Conservation (phyloP, 1,139 yeast species). For the Kodamaea fungicola region DNA sequence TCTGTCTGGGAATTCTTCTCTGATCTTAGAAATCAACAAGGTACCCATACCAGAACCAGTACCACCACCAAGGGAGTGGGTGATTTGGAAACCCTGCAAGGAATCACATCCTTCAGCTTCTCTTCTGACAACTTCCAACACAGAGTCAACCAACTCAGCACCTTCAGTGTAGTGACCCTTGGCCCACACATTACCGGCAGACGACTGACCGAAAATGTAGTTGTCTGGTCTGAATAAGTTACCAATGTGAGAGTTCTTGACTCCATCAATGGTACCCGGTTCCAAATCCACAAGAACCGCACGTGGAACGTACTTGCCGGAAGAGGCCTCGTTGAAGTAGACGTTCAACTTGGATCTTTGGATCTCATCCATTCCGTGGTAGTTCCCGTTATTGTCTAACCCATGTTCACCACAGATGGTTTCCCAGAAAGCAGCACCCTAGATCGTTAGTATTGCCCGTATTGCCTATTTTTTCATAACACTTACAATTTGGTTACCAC, state of each 20-base stretch:
- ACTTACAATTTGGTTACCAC: conserved; percentile 97
- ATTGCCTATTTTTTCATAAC: not conserved
- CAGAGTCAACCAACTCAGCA: conserved; percentile 87
- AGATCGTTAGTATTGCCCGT: conserved; percentile 23
- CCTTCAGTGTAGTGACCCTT: conserved; percentile 96
- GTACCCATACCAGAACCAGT: conserved; percentile 91
- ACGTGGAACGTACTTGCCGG: conserved; percentile 89
- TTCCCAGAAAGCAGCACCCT: conserved; percentile 98
- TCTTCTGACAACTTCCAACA: conserved; percentile 83
- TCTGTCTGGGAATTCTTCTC: conserved; percentile 59
- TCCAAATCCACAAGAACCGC: conserved; percentile 90
- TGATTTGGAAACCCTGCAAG: conserved; percentile 89
- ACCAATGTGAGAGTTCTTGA: conserved; percentile 73
- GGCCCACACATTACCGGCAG: conserved; percentile 97
- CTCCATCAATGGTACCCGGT: conserved; percentile 89
- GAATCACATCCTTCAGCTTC: conserved; percentile 93
- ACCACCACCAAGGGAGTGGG: conserved; percentile 95
- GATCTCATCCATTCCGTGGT: conserved; percentile 64
- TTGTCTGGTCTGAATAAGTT: conserved; percentile 88
- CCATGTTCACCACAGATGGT: conserved; percentile 98
- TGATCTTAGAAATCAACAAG: conserved; percentile 25
- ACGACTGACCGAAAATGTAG: conserved; percentile 81
- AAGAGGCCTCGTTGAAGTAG: conserved; percentile 57
- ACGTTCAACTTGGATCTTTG: conserved; percentile 57
- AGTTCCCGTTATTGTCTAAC: conserved; percentile 77